Base-by-base conservation (phyloP, 2,329 filamentous ascomycete species). In the Sclerotinia borealis region DNA sequence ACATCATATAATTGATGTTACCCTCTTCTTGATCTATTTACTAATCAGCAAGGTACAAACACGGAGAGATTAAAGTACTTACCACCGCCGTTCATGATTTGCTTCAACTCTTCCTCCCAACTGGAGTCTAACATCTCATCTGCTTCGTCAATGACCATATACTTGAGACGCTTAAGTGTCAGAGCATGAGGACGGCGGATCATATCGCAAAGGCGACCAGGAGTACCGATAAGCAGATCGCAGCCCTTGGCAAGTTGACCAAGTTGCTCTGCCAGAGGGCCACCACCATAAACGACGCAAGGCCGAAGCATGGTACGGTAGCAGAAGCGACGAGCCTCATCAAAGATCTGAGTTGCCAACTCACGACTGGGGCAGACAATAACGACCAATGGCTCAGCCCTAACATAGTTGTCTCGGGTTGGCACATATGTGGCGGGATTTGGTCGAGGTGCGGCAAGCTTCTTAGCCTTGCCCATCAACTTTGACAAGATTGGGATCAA, bases 291-390 rank as follows among this genome's bases (percentile, higher is more conserved):
- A 36, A 89, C 81, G 49, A 96, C 92, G 69, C 90, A 92, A 29
- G 95, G 93, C 47, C 95, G 92, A 64, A 99, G 82, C 91, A 96
- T 96, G 4, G 91, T 92, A 1, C 95, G 88, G 72, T 99, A 99
- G 75, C 92, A 97, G 55, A 98, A 85, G 70, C 93, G 92, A 66
- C 95, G 89, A 31, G 91, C 88, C 75, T 98, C 93, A 67, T 96
- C 92, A 77, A 96, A 98, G 69, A 98, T 96, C 74, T 99, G 95
- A 2, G 92, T 89, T 0, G 92, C 92, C 6, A 99, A 79, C 80
- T 99, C 95, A 41, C 95, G 90, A 61, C 90, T 95, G 0, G 95
- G 95, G 13, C 85, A 88, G 27, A 99, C 83, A 61, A 99, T 82
- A 34, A 98, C 80, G 0, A 98, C 90, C 8, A 99, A 78, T 5